Base-by-base conservation (phyloP, 148 eudicot species). In the Suaeda aralocaspica region DNA sequence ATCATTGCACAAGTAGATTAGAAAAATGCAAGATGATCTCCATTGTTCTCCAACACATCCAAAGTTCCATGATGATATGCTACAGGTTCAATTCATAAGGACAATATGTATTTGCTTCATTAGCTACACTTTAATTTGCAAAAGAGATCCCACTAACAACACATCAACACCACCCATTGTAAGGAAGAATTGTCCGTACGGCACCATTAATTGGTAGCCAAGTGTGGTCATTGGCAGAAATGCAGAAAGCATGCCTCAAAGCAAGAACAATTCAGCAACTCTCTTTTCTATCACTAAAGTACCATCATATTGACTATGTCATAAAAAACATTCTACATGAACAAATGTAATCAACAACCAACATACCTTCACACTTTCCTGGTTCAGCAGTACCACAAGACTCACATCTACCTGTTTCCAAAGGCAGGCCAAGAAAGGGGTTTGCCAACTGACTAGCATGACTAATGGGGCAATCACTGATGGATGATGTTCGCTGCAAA, bases 301-400 rank as follows among this genome's bases (percentile, higher is more conserved):
- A 14, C 49, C 49, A 45, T 8, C 1, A 26, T 58, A n/a, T 30
- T n/a, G n/a, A n/a, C n/a, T n/a, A n/a, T n/a, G n/a, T 30, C 39
- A 58, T 58, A 29, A 16, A 58, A 15, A 18, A 15, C 4, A n/a
- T 16, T 58, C 28, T 14, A 13, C 0, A 30, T 58, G 0, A n/a
- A 58, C 19, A 41, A 39, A 66, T 48, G 22, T 46, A 34, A 30
- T 33, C 30, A 45, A 58, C 8, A 66, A 44, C 53, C 31, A 66
- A 57, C 81, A 72, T 80, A 88, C 96, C 96, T 90, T 90, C 96
- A 73, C 92, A 90, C 59, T 84, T 72, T 68, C 90, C 88, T 1
- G 85, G 81, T 76, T 90, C 96, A 36, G 84, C 85, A 14, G 96
- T 84, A 53, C 96, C 96, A 81, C 96, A 90, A 12, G 96, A 82